Evolutionary conservation across 495 filamentous ascomycete genomes (phyloP).

Genomic region (Aspergillus nidulans): DNA sequence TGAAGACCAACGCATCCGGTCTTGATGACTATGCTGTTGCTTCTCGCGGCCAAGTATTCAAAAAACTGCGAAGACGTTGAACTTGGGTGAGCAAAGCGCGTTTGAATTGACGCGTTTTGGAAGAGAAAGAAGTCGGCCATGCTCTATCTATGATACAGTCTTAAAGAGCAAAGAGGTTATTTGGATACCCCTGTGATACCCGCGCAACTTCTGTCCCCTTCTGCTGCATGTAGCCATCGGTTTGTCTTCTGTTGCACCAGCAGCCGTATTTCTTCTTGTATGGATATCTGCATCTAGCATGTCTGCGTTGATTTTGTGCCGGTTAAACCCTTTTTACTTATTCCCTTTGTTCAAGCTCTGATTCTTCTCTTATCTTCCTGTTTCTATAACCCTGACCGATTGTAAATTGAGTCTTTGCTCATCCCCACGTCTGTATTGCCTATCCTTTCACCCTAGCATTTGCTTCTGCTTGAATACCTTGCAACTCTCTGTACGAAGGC

Average conservation of each 20-base stretch:
- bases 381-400: conserved; percentile 35
- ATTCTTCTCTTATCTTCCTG: conserved; percentile 26
- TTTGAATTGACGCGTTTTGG: conserved; percentile 17
- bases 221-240: conserved; percentile 38
- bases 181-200: conserved; percentile 47
- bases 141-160: conserved; percentile 22
- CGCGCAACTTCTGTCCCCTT: conserved; percentile 37
- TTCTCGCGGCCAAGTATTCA: conserved; percentile 10
- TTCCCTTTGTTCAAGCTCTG: conserved; percentile 28
- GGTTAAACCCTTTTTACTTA: conserved; percentile 33
- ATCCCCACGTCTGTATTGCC: background rate
- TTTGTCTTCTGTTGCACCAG: conserved; percentile 28
- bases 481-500: background rate
- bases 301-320: conserved; percentile 15
- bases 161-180: conserved; percentile 37
- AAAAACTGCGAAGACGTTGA: conserved; percentile 12
- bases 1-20: conserved; percentile 13
- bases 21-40: conserved; percentile 11
- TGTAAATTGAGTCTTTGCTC: conserved; percentile 35
- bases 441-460: conserved; percentile 6
- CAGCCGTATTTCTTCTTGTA: conserved; percentile 21
- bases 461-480: background rate
- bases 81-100: conserved; percentile 5
- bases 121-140: conserved; percentile 21
- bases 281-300: conserved; percentile 34